phyloP scores from a whole-genome alignment of 306 rosid genomes.

The Dalbergia cochinchinensis region DNA sequence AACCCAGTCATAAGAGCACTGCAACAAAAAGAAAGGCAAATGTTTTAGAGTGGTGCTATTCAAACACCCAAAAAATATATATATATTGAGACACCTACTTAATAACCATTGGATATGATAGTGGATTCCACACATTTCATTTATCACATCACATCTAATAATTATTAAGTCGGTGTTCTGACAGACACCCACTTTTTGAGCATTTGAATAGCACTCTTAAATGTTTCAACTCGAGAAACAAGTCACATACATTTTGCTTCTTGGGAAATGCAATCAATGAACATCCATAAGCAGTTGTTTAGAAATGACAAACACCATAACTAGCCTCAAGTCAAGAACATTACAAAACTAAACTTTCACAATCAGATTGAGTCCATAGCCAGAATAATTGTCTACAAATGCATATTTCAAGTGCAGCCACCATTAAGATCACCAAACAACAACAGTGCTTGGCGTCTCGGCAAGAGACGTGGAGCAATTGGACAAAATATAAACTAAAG shows the following conservation, averaged over 20 bases:
- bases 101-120: too few species aligned
- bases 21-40: conserved; percentile 49
- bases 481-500: conserved; percentile 9
- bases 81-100: too few species aligned
- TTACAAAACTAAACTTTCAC: neutral
- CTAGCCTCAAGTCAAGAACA: neutral
- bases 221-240: conserved; percentile 24
- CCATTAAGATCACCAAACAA: conserved; percentile 14
- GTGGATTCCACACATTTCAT: too few species aligned
- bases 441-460: neutral
- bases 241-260: too few species aligned
- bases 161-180: too few species aligned
- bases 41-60: too few species aligned
- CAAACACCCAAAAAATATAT: too few species aligned
- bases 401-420: neutral
- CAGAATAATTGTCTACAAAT: neutral
- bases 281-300: conserved; percentile 1
- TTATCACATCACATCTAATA: too few species aligned
- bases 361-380: neutral
- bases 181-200: too few species aligned
- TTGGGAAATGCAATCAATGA: conserved; percentile 8
- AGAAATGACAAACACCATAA: conserved; percentile 7
- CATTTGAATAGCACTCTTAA: too few species aligned
- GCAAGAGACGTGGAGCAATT: conserved; percentile 3
- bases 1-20: conserved; percentile 80